Conservation (phyloP, 768 basidiomycete genomes). For the Lactarius quietus region DNA sequence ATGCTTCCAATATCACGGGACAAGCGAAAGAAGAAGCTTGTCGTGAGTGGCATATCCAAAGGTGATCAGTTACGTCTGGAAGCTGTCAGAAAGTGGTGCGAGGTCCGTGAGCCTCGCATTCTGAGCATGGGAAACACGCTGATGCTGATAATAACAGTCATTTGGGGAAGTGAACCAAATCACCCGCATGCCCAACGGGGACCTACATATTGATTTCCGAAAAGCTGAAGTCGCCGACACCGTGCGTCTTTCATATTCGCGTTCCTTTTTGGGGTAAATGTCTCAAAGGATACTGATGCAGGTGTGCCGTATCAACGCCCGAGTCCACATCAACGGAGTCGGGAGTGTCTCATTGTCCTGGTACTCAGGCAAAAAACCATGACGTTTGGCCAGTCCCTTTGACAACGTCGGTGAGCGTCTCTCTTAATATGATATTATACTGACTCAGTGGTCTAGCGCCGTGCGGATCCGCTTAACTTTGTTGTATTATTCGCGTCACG, state of each 20-base stretch:
- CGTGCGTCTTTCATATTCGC: slow-evolving; percentile 40
- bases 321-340: slow-evolving; percentile 68
- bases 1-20: slow-evolving; percentile 38
- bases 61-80: slow-evolving; percentile 63
- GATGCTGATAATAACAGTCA: slow-evolving; percentile 18
- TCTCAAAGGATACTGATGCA: slow-evolving; percentile 32
- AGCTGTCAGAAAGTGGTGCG: slow-evolving; percentile 70
- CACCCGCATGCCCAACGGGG: slow-evolving; percentile 68
- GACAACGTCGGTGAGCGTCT: not conserved
- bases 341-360: slow-evolving; percentile 79
- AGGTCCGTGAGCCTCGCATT: slow-evolving; percentile 42
- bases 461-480: slow-evolving; percentile 9
- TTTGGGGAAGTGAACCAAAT: slow-evolving; percentile 78
- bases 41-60: slow-evolving; percentile 63
- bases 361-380: slow-evolving; percentile 52
- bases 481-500: slow-evolving; percentile 24
- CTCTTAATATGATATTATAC: not conserved
- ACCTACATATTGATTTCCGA: slow-evolving; percentile 73
- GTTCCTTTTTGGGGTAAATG: not conserved
- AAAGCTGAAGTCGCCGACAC: slow-evolving; percentile 78
- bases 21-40: slow-evolving; percentile 54
- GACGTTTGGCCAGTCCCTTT: slow-evolving; percentile 14
- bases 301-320: slow-evolving; percentile 78
- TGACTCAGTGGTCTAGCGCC: slow-evolving; percentile 4
- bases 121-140: slow-evolving; percentile 21